Evolutionary conservation across 345 rosid species (phyloP), one percentile per base, ranked within the genome.

Genomic region (Erodium maritimum): DNA sequence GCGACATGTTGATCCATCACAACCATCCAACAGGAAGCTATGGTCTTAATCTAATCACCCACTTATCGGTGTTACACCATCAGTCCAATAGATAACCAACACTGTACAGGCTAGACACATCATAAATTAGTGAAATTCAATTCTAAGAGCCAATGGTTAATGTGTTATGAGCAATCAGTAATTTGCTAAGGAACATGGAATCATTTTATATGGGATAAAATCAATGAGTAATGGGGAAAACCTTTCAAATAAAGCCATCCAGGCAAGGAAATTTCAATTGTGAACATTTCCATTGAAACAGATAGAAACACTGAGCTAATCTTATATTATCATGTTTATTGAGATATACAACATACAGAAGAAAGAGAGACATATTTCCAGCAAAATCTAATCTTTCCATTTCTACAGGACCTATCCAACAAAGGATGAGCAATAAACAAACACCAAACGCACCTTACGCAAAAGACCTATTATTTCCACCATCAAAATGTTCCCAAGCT

Each of bases 401-500:
- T 73, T 85, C 77, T 83, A 83, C 93, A 83, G 67, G 61, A 77
- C 73, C 69, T 65, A 70, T 70, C 69, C 74, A 76, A 64, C 66
- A 62, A 71, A 56, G 54, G 52, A 56, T 56, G 69, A 54, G 52
- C 71, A 66, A 70, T 24, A 21, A 55, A 50, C 54, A 42, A 55
- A 61, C 61, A 67, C 61, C 64, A 45, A 61, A 75, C 76, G 69
- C 71, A 77, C 78, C 87, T 73, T 12, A 5, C 46, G 46, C 46
- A 37, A 37, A 11, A 37, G 46, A 11, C 46, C 46, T 4, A 37
- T 37, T 37, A 37, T 37, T 37, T 37, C 10, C 10, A 37, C 11
- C 46, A 37, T 5, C 46, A 37, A 37, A 37, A 37, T 37, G 46
- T 12, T 37, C 46, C 46, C 10, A 19, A 54, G 45, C 19, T 55